These are phyloP conservation scores for Urtica urens DNA, from an alignment of 306 rosid genomes.

Conservation along the genomic window DNA sequence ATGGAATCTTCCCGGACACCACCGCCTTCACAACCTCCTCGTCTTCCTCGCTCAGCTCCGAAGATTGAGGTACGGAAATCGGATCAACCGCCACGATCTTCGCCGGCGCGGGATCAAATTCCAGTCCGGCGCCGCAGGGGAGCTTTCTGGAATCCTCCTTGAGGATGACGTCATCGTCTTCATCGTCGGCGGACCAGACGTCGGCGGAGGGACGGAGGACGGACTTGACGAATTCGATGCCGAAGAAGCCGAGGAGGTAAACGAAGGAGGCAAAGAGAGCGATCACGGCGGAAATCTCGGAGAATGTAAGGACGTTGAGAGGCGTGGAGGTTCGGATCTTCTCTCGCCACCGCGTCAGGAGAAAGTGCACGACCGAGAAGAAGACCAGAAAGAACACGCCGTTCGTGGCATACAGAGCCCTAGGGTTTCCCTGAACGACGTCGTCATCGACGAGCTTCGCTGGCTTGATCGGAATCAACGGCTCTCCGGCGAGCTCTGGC, in stretches of 20 bases:
- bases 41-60: slow-evolving; percentile 33
- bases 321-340: slow-evolving; percentile 64
- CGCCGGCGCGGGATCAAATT: slow-evolving; percentile 7
- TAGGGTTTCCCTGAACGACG: too few relatives aligned
- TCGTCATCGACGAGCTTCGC: slow-evolving; percentile 5
- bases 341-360: slow-evolving; percentile 63
- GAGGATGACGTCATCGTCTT: not conserved
- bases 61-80: too few relatives aligned
- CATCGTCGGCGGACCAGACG: slow-evolving; percentile 38
- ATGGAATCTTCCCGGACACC: slow-evolving; percentile 13
- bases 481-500: not conserved
- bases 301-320: slow-evolving; percentile 46
- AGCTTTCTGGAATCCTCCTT: not conserved
- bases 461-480: slow-evolving; percentile 1
- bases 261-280: slow-evolving; percentile 63
- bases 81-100: slow-evolving; percentile 9
- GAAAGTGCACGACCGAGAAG: slow-evolving; percentile 58
- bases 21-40: slow-evolving; percentile 46
- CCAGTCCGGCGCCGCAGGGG: slow-evolving; percentile 3
- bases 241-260: slow-evolving; percentile 65
- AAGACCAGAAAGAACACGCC: slow-evolving; percentile 58
- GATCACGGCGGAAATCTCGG: slow-evolving; percentile 49
- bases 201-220: slow-evolving; percentile 42
- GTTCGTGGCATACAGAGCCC: slow-evolving; percentile 48
- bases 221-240: slow-evolving; percentile 64